Evolutionary conservation across 2,329 filamentous ascomycete genomes (phyloP).

Genomic region (Fusarium sp.): DNA sequence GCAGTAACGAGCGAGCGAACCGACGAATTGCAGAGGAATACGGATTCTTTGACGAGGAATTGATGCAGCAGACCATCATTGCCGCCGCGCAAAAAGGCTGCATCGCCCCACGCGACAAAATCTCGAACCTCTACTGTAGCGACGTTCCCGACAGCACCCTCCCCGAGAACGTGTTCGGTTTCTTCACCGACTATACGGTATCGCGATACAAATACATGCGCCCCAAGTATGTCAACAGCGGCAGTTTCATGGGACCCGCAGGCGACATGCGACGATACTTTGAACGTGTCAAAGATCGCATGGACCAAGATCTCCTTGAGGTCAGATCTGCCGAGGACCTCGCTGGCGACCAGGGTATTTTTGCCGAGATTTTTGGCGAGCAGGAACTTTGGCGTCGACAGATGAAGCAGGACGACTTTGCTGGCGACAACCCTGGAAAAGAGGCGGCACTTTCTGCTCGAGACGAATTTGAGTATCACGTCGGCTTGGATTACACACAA

Average conservation of each 20-base stretch:
- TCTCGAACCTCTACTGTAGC: constrained; percentile 40
- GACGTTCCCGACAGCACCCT: constrained; percentile 38
- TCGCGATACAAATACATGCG: constrained; percentile 35
- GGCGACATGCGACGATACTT: constrained; percentile 42
- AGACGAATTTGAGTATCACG: constrained; percentile 39
- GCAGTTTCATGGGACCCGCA: constrained; percentile 43
- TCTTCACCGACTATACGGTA: constrained; percentile 32
- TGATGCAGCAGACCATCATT: constrained; percentile 40
- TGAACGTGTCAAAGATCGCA: constrained; percentile 38
- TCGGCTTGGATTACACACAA: constrained; percentile 44
- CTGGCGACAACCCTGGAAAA: constrained; percentile 20
- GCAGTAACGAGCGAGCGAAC: constrained; percentile 35
- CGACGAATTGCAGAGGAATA: constrained; percentile 27
- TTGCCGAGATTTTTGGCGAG: constrained; percentile 46
- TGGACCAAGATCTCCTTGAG: constrained; percentile 35
- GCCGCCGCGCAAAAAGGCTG: constrained; percentile 40
- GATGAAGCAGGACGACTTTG: constrained; percentile 15
- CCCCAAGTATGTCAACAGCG: constrained; percentile 45
- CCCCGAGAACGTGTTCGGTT: constrained; percentile 34
- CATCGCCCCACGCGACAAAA: constrained; percentile 33
- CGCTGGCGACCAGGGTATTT: constrained; percentile 45
- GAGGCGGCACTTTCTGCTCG: constrained; percentile 16
- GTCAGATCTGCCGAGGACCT: constrained; percentile 23
- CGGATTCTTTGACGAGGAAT: constrained; percentile 23
- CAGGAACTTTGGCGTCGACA: constrained; percentile 38